phyloP scores from a whole-genome alignment of 176 grass and related monocot species.

The Rhipidocladum racemiflorum region DNA sequence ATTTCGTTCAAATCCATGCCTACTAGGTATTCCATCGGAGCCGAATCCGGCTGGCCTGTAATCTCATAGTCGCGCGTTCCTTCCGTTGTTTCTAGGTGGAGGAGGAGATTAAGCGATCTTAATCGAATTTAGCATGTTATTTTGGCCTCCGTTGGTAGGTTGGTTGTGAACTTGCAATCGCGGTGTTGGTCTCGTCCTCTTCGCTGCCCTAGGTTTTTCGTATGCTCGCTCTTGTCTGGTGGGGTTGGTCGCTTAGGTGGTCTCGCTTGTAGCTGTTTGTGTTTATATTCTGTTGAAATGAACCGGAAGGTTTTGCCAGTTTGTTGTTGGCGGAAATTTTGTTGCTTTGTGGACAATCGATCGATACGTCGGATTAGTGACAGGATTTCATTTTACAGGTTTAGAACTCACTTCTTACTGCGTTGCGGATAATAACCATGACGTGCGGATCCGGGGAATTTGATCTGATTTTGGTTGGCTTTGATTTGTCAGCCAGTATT shows the following conservation, averaged over 20 bases:
- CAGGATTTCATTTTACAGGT: background rate
- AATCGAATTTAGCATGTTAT: background rate
- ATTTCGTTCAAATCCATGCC: slow-evolving; percentile 3
- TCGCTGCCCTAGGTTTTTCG: background rate
- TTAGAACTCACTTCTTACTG: background rate
- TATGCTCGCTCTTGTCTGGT: too few relatives aligned
- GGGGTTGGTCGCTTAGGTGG: too few relatives aligned
- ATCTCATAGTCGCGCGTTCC: background rate
- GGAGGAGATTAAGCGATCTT: background rate
- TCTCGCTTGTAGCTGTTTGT: background rate
- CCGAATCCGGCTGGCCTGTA: background rate
- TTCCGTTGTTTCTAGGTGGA: background rate
- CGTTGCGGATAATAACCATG: background rate
- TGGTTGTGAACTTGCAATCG: background rate
- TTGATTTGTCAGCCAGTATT: background rate
- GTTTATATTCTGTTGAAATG: background rate
- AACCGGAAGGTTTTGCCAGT: background rate
- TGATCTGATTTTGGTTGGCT: background rate
- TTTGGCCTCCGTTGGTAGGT: background rate
- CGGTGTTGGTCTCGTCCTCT: background rate
- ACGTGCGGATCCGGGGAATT: background rate
- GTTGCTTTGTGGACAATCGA: background rate
- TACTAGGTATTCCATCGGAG: background rate
- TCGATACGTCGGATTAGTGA: background rate
- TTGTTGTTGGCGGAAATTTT: background rate